These are phyloP conservation scores for Phytophthora pluvialis DNA, from an alignment of 352 stramenopile species.

Conservation along the genomic window DNA sequence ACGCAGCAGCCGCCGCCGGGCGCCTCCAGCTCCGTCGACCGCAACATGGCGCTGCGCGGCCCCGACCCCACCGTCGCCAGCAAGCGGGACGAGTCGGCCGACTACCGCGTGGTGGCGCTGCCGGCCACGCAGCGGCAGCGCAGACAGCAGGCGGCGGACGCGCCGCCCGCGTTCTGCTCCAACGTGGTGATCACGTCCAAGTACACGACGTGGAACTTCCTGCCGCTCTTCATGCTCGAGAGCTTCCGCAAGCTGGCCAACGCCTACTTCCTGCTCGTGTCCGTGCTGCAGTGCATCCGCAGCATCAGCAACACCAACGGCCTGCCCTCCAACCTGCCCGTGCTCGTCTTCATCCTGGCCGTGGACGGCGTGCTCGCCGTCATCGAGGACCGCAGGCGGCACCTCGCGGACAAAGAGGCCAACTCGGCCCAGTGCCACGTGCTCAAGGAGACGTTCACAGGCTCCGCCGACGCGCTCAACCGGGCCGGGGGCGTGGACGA, in stretches of 20 bases:
- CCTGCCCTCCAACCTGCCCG: conserved; percentile 81
- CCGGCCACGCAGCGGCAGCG: conserved; percentile 40
- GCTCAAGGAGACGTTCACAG: conserved; percentile 57
- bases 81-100: conserved; percentile 34
- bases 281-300: conserved; percentile 79
- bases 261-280: conserved; percentile 93
- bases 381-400: conserved; percentile 85
- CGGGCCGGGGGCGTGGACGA: conserved; percentile 42
- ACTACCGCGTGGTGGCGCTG: conserved; percentile 65
- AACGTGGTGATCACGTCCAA: conserved; percentile 94
- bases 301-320: conserved; percentile 86
- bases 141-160: conserved; percentile 13
- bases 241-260: conserved; percentile 90
- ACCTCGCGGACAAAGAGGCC: conserved; percentile 81
- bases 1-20: conserved; percentile 8
- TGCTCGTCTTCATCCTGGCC: conserved; percentile 90
- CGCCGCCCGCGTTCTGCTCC: conserved; percentile 53
- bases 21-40: conserved; percentile 4
- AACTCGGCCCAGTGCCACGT: conserved; percentile 80
- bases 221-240: conserved; percentile 91
- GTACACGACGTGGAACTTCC: conserved; percentile 90
- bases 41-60: conserved; percentile 27
- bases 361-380: conserved; percentile 87
- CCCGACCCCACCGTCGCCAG: conserved; percentile 8
- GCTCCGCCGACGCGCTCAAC: conserved; percentile 32